A percentile compares a stretch with the other conserved stretches of the same genome.
phyloP scores from a whole-genome alignment of 345 rosid genomes.

The Gossypium longicalyx region DNA sequence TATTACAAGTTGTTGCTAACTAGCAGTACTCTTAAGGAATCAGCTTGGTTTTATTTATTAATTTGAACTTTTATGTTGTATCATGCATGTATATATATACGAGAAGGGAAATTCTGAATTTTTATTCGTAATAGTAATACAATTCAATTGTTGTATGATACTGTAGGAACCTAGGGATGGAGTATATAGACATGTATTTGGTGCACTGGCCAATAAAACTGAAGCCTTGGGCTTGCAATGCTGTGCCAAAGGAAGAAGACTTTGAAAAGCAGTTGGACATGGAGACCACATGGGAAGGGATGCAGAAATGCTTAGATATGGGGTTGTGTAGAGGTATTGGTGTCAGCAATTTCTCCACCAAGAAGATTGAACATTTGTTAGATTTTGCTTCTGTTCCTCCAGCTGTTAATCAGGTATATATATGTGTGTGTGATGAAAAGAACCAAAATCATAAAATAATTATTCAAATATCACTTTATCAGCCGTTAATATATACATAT shows the following conservation, averaged over 20 bases:
- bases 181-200: constrained; percentile 73
- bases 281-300: constrained; percentile 72
- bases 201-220: constrained; percentile 94
- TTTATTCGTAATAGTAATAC: background rate
- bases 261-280: constrained; percentile 51
- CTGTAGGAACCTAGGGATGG: constrained; percentile 59
- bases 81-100: too few species aligned
- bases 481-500: background rate
- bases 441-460: too few species aligned
- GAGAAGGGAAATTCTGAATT: background rate
- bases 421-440: too few species aligned
- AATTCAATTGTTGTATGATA: background rate
- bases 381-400: constrained; percentile 67
- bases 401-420: constrained; percentile 60
- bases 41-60: too few species aligned
- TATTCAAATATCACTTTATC: too few species aligned
- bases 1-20: background rate
- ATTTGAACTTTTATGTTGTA: background rate
- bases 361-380: constrained; percentile 45
- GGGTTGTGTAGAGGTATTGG: constrained; percentile 72
- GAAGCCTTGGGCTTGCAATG: constrained; percentile 50
- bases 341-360: constrained; percentile 84
- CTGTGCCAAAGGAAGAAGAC: constrained; percentile 67
- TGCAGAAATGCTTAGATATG: constrained; percentile 75
- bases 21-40: too few species aligned